A percentile compares a stretch with the other conserved stretches of the same genome.
These are phyloP conservation scores for Diaporthe ilicicola DNA, from an alignment of 2,329 filamentous ascomycete species.

Conservation along the genomic window DNA sequence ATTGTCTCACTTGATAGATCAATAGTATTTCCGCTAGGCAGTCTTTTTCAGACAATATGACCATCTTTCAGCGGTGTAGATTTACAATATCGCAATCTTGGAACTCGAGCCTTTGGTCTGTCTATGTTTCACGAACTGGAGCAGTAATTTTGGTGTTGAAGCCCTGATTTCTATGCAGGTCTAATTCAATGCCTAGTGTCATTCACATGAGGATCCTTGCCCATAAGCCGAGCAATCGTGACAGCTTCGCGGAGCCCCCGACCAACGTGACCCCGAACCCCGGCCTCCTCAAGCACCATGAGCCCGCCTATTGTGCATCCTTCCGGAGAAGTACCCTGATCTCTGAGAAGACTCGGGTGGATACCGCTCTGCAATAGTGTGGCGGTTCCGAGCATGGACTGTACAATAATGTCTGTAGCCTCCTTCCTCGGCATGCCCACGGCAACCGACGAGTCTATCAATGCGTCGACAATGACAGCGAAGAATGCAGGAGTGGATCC, in stretches of 20 bases:
- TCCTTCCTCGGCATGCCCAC: constrained; percentile 65
- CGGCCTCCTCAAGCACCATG: constrained; percentile 66
- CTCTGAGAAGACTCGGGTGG: constrained; percentile 64
- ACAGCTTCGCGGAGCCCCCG: constrained; percentile 56
- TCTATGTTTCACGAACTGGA: neutral
- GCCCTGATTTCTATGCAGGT: neutral
- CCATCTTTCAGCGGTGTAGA: too few species aligned
- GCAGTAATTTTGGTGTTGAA: neutral
- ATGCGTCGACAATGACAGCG: constrained; percentile 64
- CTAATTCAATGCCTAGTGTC: constrained; percentile 42
- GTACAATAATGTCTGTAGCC: constrained; percentile 66
- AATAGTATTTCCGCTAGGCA: neutral
- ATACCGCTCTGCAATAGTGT: constrained; percentile 60
- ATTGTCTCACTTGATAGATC: neutral
- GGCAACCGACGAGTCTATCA: constrained; percentile 67
- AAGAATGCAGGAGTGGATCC: constrained; percentile 69
- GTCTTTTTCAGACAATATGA: too few species aligned
- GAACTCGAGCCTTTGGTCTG: neutral
- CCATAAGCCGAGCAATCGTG: constrained; percentile 54
- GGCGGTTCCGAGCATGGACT: constrained; percentile 66
- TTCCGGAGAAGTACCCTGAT: constrained; percentile 67
- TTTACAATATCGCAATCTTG: too few species aligned
- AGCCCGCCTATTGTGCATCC: constrained; percentile 69
- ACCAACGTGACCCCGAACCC: constrained; percentile 54
- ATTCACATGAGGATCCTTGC: constrained; percentile 48